Percentiles rank a stretch among this genome's conserved stretches.
phyloP scores from a whole-genome alignment of 139 green algal species.

The Micractinium sp. region DNA sequence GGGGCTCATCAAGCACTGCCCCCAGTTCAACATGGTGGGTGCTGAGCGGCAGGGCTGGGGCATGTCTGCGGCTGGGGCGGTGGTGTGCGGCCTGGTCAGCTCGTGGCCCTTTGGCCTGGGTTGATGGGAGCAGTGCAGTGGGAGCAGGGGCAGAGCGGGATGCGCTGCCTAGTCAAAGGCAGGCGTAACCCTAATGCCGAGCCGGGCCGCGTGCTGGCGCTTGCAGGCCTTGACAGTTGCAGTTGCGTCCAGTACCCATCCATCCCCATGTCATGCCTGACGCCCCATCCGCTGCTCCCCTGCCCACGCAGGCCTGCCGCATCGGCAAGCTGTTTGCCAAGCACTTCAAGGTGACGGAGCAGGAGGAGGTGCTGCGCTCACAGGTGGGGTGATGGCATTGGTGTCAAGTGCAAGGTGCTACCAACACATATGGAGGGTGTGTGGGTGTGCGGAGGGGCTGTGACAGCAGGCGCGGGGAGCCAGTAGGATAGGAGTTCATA shows the following conservation, averaged over 20 bases:
- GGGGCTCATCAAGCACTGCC: conserved; percentile 38
- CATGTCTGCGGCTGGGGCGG: background rate
- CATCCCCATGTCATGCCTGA: background rate
- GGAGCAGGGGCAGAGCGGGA: too few relatives aligned
- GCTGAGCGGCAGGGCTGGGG: too few relatives aligned
- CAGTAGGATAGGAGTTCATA: too few relatives aligned
- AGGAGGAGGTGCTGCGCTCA: conserved; percentile 38
- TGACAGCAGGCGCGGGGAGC: too few relatives aligned
- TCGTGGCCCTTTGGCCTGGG: too few relatives aligned
- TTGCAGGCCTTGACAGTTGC: too few relatives aligned
- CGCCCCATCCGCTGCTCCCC: background rate
- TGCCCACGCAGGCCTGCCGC: conserved; percentile 30
- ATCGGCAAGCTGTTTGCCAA: conserved; percentile 70
- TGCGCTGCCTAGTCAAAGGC: too few relatives aligned
- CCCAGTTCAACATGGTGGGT: conserved; percentile 19
- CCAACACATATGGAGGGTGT: background rate
- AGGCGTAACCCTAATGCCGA: too few relatives aligned
- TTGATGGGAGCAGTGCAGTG: too few relatives aligned
- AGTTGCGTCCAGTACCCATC: background rate
- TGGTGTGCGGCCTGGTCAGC: too few relatives aligned
- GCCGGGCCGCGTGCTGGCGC: too few relatives aligned
- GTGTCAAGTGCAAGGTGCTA: background rate
- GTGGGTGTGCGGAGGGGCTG: background rate
- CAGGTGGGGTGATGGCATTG: background rate
- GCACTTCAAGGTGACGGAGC: conserved; percentile 64